Percentiles rank a stretch among this genome's conserved stretches.
Conservation (phyloP, 139 green algal genomes). For the Picochlorum sp. region DNA sequence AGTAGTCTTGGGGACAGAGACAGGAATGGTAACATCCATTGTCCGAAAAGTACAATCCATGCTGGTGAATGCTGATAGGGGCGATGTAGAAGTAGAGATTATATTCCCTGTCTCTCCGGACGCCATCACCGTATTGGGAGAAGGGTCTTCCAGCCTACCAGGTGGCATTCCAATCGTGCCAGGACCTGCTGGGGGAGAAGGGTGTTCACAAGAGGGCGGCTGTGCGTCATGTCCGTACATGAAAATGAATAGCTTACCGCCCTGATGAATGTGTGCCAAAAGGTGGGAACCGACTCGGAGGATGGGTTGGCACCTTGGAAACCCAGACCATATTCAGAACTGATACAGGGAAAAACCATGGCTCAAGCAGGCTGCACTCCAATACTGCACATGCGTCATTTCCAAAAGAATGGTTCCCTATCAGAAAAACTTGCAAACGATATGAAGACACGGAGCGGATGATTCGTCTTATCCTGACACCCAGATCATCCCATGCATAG, state of each 20-base stretch:
- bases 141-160: slow-evolving; percentile 34
- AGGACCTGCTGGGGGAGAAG: slow-evolving; percentile 67
- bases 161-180: slow-evolving; percentile 59
- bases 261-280: slow-evolving; percentile 41
- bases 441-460: slow-evolving; percentile 18
- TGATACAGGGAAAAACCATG: slow-evolving; percentile 51
- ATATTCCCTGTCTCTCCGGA: slow-evolving; percentile 87
- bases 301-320: slow-evolving; percentile 59
- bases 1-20: slow-evolving; percentile 96
- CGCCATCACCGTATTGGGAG: slow-evolving; percentile 59
- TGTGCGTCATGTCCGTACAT: slow-evolving; percentile 97
- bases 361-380: slow-evolving; percentile 71
- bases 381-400: slow-evolving; percentile 96
- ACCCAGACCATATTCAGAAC: slow-evolving; percentile 62
- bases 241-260: slow-evolving; percentile 86
- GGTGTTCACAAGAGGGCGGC: slow-evolving; percentile 83
- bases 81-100: slow-evolving; percentile 85
- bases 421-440: slow-evolving; percentile 49
- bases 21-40: slow-evolving; percentile 96
- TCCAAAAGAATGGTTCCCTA: slow-evolving; percentile 66
- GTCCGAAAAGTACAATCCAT: slow-evolving; percentile 68
- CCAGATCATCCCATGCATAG: not conserved
- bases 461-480: not conserved
- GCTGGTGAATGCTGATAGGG: slow-evolving; percentile 38
- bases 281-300: slow-evolving; percentile 37